Evolutionary conservation across 805 yeast species (phyloP), one percentile per base, ranked within the genome.

Genomic region (Komagataella phaffii): DNA sequence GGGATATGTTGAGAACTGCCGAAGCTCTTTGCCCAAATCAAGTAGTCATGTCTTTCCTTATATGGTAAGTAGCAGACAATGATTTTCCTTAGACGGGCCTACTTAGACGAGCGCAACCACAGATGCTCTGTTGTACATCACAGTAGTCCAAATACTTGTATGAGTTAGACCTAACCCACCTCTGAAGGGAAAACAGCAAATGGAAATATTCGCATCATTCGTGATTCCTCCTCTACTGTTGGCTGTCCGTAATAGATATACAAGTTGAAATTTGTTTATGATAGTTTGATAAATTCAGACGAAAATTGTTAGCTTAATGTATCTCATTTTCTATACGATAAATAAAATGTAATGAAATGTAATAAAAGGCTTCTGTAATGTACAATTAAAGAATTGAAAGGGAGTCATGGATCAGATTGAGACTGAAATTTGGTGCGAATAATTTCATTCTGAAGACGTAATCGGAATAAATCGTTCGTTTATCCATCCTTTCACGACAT

Each of bases 401-500:
- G 40, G 40, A 14, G 40, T 30, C 40, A 30, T 30, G 12, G 10
- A 30, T 30, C 40, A 10, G 10, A 30, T 30, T 12, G 6, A 30
- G 12, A 8, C 14, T 10, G 14, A 30, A 30, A 30, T 3, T 30
- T 10, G 40, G 40, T 45, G 10, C 23, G 14, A 45, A 45, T 45
- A 7, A 21, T 21, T 21, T 17, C 12, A 17, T 5, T 17, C 23
- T 44, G 47, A 19, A 18, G 21, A 45, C 21, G 21, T 45, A 17
- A 45, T 45, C 6, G 60, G 52, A 50, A 69, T 49, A 80, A 80
- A 76, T 50, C 77, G 58, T 50, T 68, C 59, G 55, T 75, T 70
- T 52, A 68, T 65, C 79, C 80, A 76, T 6, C 79, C 79, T 55
- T 71, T 74, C 17, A 72, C 75, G 12, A 79, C 75, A 55, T 69